These are phyloP conservation scores for Rosa multiflora DNA, from an alignment of 306 rosid species.

Conservation along the genomic window DNA sequence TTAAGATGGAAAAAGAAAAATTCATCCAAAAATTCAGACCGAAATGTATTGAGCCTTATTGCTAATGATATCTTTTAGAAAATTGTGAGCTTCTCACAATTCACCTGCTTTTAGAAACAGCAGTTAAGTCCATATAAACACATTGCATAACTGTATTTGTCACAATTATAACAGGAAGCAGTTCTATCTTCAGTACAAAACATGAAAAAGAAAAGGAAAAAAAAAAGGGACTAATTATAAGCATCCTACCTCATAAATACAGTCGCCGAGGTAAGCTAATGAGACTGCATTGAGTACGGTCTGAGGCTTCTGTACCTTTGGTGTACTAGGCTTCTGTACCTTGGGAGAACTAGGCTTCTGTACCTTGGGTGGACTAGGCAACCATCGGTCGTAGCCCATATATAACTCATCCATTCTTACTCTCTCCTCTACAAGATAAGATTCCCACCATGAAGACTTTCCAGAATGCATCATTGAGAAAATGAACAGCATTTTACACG, in stretches of 20 bases:
- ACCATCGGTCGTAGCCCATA: conserved; percentile 80
- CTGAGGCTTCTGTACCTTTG: conserved; percentile 76
- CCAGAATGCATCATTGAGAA: background rate
- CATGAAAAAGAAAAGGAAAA: background rate
- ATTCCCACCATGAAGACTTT: background rate
- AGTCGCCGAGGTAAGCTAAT: conserved; percentile 80
- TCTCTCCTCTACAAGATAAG: conserved; percentile 23
- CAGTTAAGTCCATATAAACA: too few relatives aligned
- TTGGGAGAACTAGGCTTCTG: conserved; percentile 70
- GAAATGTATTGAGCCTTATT: too few relatives aligned
- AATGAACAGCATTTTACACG: background rate
- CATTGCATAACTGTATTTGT: too few relatives aligned
- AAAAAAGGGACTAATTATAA: background rate
- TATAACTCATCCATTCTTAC: conserved; percentile 39
- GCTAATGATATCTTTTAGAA: too few relatives aligned
- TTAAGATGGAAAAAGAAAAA: too few relatives aligned
- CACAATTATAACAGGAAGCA: background rate
- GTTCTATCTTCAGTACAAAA: background rate
- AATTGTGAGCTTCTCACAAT: too few relatives aligned
- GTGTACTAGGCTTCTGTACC: conserved; percentile 68
- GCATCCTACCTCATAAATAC: conserved; percentile 74
- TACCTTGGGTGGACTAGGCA: conserved; percentile 80
- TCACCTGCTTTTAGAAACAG: too few relatives aligned
- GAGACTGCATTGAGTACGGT: conserved; percentile 74
- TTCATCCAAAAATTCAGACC: too few relatives aligned